phyloP scores from a whole-genome alignment of 345 rosid genomes.

The Brassica nigra region DNA sequence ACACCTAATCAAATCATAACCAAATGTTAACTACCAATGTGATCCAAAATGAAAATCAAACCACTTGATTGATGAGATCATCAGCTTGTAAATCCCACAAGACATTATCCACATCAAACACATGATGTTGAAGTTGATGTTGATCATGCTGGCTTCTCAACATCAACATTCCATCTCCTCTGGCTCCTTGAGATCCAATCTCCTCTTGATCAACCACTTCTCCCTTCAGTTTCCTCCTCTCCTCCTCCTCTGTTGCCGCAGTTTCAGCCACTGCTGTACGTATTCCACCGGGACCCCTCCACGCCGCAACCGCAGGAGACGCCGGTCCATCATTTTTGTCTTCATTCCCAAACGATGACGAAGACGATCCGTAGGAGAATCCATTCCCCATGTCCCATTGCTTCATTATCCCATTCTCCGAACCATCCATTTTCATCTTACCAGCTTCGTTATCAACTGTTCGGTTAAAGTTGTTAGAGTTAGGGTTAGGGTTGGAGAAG shows the following conservation, averaged over 20 bases:
- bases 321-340: constrained; percentile 39
- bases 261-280: constrained; percentile 38
- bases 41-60: constrained; percentile 30
- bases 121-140: constrained; percentile 39
- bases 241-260: constrained; percentile 31
- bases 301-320: constrained; percentile 36
- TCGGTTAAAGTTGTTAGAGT: constrained; percentile 43
- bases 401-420: constrained; percentile 36
- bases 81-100: constrained; percentile 86
- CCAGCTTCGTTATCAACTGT: constrained; percentile 55
- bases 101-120: constrained; percentile 73
- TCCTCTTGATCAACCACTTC: constrained; percentile 66
- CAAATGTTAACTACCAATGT: neutral
- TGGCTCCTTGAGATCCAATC: constrained; percentile 46
- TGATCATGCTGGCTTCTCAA: constrained; percentile 37
- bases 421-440: constrained; percentile 57
- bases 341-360: constrained; percentile 40
- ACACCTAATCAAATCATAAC: constrained; percentile 10
- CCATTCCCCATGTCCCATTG: constrained; percentile 42
- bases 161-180: constrained; percentile 45
- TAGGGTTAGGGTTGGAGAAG: constrained; percentile 36
- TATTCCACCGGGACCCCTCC: constrained; percentile 41
- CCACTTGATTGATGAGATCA: constrained; percentile 67
- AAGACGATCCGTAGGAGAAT: constrained; percentile 41
- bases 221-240: constrained; percentile 46